Evolutionary conservation across 495 filamentous ascomycete genomes (phyloP).

Genomic region (Podospora pseudoanserina): DNA sequence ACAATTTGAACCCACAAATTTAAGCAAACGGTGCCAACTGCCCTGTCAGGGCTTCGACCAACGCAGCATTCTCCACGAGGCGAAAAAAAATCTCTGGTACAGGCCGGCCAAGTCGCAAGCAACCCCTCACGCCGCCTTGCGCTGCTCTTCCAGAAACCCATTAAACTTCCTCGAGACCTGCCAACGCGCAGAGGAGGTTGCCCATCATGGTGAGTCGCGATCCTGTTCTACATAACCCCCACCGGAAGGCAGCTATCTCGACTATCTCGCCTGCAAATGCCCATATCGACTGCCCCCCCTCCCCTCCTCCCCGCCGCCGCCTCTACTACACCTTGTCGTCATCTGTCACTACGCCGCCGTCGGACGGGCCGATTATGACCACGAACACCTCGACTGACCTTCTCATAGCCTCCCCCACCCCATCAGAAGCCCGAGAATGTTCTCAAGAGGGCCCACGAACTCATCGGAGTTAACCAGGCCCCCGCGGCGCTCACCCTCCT

Average conservation of each 20-base stretch:
- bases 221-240: not conserved
- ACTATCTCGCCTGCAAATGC: not conserved
- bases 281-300: slow-evolving; percentile 1
- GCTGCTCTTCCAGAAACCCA: slow-evolving; percentile 22
- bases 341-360: slow-evolving; percentile 12
- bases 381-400: not conserved
- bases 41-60: slow-evolving; percentile 30
- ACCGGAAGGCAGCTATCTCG: not conserved
- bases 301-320: slow-evolving; percentile 15
- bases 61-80: slow-evolving; percentile 31
- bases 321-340: slow-evolving; percentile 13
- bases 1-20: slow-evolving; percentile 35
- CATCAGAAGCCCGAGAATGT: slow-evolving; percentile 99
- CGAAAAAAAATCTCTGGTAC: slow-evolving; percentile 35
- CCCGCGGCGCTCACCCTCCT: slow-evolving; percentile 88
- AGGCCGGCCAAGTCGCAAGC: slow-evolving; percentile 34
- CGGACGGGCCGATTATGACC: not conserved
- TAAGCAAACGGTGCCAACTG: slow-evolving; percentile 22
- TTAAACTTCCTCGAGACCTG: slow-evolving; percentile 32
- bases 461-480: slow-evolving; percentile 93
- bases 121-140: slow-evolving; percentile 29
- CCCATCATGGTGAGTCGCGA: slow-evolving; percentile 40
- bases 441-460: slow-evolving; percentile 95
- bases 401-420: slow-evolving; percentile 81
- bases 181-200: slow-evolving; percentile 36